Percentiles rank a stretch among this genome's conserved stretches.
Conservation (phyloP, 768 basidiomycete species). For the Imleria badia region DNA sequence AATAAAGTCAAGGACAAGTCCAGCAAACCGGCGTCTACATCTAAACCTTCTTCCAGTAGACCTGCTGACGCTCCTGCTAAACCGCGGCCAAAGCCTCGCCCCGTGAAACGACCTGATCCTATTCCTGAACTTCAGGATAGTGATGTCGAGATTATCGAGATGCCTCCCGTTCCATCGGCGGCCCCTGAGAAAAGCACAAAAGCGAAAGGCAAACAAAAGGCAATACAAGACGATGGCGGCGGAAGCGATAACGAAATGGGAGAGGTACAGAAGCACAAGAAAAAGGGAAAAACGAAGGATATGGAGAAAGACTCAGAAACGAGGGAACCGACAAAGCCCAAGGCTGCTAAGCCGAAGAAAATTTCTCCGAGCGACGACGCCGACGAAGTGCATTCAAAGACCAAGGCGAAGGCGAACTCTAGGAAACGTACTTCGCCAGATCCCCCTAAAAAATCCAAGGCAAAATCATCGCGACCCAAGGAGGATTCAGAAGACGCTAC, state of each 20-base stretch:
- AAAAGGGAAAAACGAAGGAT: conserved; percentile 20
- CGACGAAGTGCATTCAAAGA: conserved; percentile 13
- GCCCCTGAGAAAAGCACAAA: conserved; percentile 28
- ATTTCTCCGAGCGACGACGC: conserved; percentile 17
- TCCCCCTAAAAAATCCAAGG: conserved; percentile 21
- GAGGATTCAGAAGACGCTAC: conserved; percentile 17
- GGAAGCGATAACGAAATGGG: conserved; percentile 17
- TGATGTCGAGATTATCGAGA: conserved; percentile 31
- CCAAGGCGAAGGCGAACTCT: conserved; percentile 14
- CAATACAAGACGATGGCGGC: conserved; percentile 14
- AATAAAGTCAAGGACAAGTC: conserved; percentile 17
- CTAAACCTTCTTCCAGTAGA: conserved; percentile 21
- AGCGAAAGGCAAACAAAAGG: conserved; percentile 42
- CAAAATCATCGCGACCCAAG: conserved; percentile 12
- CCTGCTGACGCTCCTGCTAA: conserved; percentile 20
- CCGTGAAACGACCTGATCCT: conserved; percentile 15
- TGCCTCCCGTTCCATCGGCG: conserved; percentile 9
- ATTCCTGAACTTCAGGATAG: conserved; percentile 25
- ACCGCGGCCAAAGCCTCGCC: conserved; percentile 23
- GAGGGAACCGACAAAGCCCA: conserved; percentile 31
- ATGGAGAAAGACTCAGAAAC: conserved; percentile 19
- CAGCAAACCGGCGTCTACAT: conserved; percentile 10
- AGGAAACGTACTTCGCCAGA: conserved; percentile 23
- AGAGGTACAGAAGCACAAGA: conserved; percentile 32
- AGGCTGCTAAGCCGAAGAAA: conserved; percentile 26